Percentiles rank a stretch among this genome's conserved stretches.
phyloP scores from a whole-genome alignment of 169 alveolate genomes.

The Cryptosporidium xiaoi region DNA sequence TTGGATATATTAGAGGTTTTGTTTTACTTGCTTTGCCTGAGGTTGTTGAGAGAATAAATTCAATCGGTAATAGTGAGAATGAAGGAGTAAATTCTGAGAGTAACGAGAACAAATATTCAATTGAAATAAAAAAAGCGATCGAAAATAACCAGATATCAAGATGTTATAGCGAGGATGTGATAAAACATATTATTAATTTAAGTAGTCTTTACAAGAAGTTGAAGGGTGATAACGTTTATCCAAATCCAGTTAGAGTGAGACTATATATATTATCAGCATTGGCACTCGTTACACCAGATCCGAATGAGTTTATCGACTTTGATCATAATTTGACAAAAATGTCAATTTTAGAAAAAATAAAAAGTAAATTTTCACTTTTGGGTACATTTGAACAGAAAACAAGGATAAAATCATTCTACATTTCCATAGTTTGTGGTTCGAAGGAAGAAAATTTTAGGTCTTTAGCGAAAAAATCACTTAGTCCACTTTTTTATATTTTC shows the following conservation, averaged over 20 bases:
- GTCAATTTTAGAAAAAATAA: slow-evolving; percentile 36
- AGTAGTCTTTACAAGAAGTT: slow-evolving; percentile 72
- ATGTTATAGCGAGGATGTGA: slow-evolving; percentile 53
- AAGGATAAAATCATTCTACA: slow-evolving; percentile 67
- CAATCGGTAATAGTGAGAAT: not conserved
- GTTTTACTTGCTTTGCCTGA: slow-evolving; percentile 60
- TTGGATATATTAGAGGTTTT: slow-evolving; percentile 64
- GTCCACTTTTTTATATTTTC: slow-evolving; percentile 82
- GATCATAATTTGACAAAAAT: not conserved
- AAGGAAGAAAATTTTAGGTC: slow-evolving; percentile 72
- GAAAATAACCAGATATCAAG: slow-evolving; percentile 38
- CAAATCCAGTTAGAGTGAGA: slow-evolving; percentile 82
- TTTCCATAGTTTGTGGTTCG: slow-evolving; percentile 64
- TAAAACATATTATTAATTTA: slow-evolving; percentile 21
- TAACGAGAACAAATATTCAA: not conserved
- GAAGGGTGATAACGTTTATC: slow-evolving; percentile 82
- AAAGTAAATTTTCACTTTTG: slow-evolving; percentile 29
- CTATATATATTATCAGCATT: slow-evolving; percentile 80
- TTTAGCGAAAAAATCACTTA: slow-evolving; percentile 48
- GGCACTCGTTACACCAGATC: slow-evolving; percentile 52
- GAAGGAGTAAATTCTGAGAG: not conserved
- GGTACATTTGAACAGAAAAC: slow-evolving; percentile 22
- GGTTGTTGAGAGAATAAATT: slow-evolving; percentile 39
- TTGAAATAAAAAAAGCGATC: slow-evolving; percentile 10
- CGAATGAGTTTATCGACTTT: no score